Percentiles rank a stretch among this genome's conserved stretches.
Evolutionary conservation across 305 asterid genomes (phyloP).

Genomic region (Petunia hybrid): DNA sequence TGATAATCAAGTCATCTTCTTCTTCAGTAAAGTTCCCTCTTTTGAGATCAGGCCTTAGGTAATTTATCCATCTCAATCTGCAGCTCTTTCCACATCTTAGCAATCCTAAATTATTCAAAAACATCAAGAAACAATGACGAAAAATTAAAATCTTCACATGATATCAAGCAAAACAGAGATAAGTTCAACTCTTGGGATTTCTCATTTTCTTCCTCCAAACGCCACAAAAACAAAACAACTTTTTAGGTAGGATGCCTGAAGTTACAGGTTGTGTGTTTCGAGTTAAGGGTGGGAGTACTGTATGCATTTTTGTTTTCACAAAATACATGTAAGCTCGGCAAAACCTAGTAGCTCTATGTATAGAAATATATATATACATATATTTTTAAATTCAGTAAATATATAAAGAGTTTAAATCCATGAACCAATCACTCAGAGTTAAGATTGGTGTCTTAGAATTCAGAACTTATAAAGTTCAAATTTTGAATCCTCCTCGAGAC

Average conservation of each 20-base stretch:
- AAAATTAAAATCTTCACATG: neutral
- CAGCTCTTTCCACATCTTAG: conserved; percentile 96
- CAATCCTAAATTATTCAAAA: conserved; percentile 54
- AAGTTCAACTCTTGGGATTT: neutral
- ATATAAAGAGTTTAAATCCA: too few species aligned
- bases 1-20: conserved; percentile 88
- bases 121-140: neutral
- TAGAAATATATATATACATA: too few species aligned
- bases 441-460: too few species aligned
- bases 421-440: too few species aligned
- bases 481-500: neutral
- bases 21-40: conserved; percentile 88
- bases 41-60: conserved; percentile 89
- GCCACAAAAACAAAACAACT: neutral
- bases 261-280: neutral
- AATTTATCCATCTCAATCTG: conserved; percentile 92
- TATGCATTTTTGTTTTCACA: too few species aligned
- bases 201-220: neutral
- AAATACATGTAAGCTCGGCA: too few species aligned
- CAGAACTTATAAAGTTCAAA: too few species aligned
- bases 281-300: neutral
- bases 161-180: neutral
- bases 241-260: neutral
- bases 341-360: too few species aligned
- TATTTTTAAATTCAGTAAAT: too few species aligned